Evolutionary conservation across 2,329 filamentous ascomycete genomes (phyloP).

Genomic region (Monosporascus sp.): DNA sequence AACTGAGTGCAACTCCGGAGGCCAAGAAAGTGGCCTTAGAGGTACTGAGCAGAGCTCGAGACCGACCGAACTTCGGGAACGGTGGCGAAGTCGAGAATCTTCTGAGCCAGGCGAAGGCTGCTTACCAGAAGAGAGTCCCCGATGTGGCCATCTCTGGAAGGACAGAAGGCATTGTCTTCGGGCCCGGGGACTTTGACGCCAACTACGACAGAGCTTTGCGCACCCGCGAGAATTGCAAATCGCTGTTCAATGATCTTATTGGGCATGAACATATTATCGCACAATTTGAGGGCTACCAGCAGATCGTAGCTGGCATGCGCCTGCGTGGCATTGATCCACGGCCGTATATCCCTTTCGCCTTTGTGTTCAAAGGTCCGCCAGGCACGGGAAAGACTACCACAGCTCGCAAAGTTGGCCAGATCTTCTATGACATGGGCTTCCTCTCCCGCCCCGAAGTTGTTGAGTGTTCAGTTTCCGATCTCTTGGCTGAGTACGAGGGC

Average conservation of each 20-base stretch:
- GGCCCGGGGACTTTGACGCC: neutral
- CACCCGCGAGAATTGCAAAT: neutral
- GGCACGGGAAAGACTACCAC: constrained; percentile 46
- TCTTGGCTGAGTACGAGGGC: no score
- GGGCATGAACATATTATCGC: neutral
- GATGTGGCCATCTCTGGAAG: no score
- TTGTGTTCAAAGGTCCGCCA: constrained; percentile 52
- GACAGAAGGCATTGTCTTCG: neutral
- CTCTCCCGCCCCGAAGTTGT: no score
- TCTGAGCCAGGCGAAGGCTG: constrained; percentile 27
- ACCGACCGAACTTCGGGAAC: constrained; percentile 56
- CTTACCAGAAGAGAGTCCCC: no score
- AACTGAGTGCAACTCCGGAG: constrained; percentile 37
- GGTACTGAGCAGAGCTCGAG: constrained; percentile 43
- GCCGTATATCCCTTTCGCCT: constrained; percentile 47
- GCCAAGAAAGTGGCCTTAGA: constrained; percentile 43
- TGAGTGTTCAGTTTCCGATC: no score
- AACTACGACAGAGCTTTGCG: neutral
- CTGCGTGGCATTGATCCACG: constrained; percentile 37
- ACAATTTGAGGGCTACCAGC: neutral
- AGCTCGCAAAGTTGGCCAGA: no score
- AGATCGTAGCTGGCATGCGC: constrained; percentile 3
- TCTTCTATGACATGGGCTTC: no score
- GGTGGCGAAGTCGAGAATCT: constrained; percentile 57
- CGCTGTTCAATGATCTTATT: neutral